phyloP scores from a whole-genome alignment of 148 eudicot species.

The Nepenthes mirabilis region DNA sequence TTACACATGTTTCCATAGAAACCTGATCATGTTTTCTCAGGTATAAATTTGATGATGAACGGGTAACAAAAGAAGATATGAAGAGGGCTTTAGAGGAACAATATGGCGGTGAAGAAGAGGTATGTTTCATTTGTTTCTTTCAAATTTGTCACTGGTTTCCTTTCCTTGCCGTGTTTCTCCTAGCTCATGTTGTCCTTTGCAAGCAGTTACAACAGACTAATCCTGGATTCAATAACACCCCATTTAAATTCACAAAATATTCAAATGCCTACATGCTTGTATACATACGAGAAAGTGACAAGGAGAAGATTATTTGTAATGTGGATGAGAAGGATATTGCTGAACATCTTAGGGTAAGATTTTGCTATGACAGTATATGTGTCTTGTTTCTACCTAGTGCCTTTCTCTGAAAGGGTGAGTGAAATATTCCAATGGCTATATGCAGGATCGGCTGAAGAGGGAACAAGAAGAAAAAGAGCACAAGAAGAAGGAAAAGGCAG shows the following conservation, averaged over 20 bases:
- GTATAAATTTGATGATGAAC: constrained; percentile 96
- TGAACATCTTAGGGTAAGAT: constrained; percentile 73
- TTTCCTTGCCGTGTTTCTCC: background rate
- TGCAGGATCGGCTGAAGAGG: constrained; percentile 51
- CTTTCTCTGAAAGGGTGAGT: background rate
- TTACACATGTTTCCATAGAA: background rate
- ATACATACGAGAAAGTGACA: constrained; percentile 88
- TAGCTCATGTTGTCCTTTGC: constrained; percentile 7
- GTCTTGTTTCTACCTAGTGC: background rate
- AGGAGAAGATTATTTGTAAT: constrained; percentile 78
- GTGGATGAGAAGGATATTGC: constrained; percentile 98
- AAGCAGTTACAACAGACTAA: constrained; percentile 77
- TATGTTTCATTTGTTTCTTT: constrained; percentile 9
- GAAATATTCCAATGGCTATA: background rate
- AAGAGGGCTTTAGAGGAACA: constrained; percentile 93
- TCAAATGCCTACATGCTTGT: constrained; percentile 99
- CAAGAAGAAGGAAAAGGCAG: constrained; percentile 53
- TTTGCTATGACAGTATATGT: background rate
- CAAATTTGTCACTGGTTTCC: background rate
- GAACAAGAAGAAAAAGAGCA: constrained; percentile 64
- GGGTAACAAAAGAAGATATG: constrained; percentile 86
- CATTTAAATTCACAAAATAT: constrained; percentile 89
- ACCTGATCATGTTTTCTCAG: constrained; percentile 18
- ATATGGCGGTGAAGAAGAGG: constrained; percentile 99
- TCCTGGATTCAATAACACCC: constrained; percentile 87